Base-by-base conservation (phyloP, 2,329 filamentous ascomycete species). In the Penicillium sp. region DNA sequence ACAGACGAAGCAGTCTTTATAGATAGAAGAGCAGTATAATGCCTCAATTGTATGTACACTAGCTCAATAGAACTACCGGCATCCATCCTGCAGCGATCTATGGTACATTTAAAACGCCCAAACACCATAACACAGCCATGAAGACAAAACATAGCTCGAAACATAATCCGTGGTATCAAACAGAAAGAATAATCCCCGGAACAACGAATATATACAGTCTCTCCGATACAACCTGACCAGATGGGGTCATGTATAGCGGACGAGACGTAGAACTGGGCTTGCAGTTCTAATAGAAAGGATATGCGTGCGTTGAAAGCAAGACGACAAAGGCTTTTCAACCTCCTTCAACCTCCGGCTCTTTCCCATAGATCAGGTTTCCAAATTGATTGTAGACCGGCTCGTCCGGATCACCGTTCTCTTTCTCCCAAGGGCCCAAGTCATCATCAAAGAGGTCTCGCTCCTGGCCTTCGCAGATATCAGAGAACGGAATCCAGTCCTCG, bases 401-500 rank as follows among this genome's bases (percentile, higher is more conserved):
- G 20, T 62, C 60, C 5, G 56, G 58, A 29, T 61, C 63, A 3
- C 65, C 63, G 29, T 58, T 60, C 44, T 74, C 73, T 41, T 66
- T 57, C 0, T 63, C 67, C 67, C 70, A 76, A 1, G 53, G 56
- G 0, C 76, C 78, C 24, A 71, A 66, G 0, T 69, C 72, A 56
- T 81, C 78, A 6, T 66, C 62, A 54, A 81, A 81, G 0, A 79
- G 61, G 29, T 71, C 69, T 6, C 71, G 66, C 28, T 75, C 72
- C 20, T 72, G 64, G 2, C 72, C 70, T 10, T 66, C 63, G 27
- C 76, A 79, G 4, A 79, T 68, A 23, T 79, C 75, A 6, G 68
- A 69, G 65, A 77, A 78, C 0, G 70, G 69, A 20, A 78, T 51
- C 77, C 78, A 81, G 32, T 70, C 67, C 18, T 69, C 69, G n/a